A percentile compares a stretch with the other conserved stretches of the same genome.
Conservation (phyloP, 2,329 filamentous ascomycete genomes). For the Neofusicoccum kwambonambiense region DNA sequence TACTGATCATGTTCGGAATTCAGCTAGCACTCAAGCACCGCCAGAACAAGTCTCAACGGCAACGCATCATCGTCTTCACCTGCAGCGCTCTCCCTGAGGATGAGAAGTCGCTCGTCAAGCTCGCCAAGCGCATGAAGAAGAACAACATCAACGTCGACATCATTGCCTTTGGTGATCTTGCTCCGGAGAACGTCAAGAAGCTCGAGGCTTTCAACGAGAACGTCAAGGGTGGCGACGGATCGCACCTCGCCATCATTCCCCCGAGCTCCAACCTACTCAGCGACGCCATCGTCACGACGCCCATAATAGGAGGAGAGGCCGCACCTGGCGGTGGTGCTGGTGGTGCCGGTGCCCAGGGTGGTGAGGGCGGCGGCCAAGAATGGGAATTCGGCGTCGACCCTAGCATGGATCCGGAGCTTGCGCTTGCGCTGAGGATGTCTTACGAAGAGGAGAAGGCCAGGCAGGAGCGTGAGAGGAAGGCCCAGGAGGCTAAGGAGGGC, state of each 20-base stretch:
- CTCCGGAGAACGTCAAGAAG: slow-evolving; percentile 85
- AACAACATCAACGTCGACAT: slow-evolving; percentile 96
- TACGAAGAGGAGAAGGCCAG: slow-evolving; percentile 97
- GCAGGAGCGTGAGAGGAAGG: slow-evolving; percentile 79
- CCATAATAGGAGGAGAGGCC: slow-evolving; percentile 83
- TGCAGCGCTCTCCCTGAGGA: slow-evolving; percentile 90
- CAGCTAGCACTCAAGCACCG: slow-evolving; percentile 96
- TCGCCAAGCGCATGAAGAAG: slow-evolving; percentile 99
- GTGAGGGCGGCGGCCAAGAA: slow-evolving; percentile 55
- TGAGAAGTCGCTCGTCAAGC: slow-evolving; percentile 80
- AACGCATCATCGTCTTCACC: slow-evolving; percentile 95
- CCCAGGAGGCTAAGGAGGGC: slow-evolving; percentile 67
- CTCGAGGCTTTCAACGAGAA: slow-evolving; percentile 90
- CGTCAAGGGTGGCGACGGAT: slow-evolving; percentile 88
- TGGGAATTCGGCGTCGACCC: slow-evolving; percentile 92
- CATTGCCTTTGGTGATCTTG: slow-evolving; percentile 89
- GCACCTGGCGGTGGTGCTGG: slow-evolving; percentile 58
- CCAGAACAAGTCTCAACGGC: slow-evolving; percentile 94
- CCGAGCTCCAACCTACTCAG: slow-evolving; percentile 90
- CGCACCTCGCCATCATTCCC: slow-evolving; percentile 84
- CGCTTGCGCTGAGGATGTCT: slow-evolving; percentile 91
- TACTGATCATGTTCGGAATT: background rate
- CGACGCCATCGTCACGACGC: slow-evolving; percentile 84
- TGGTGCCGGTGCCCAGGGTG: slow-evolving; percentile 52
- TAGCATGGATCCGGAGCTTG: slow-evolving; percentile 86